These are phyloP conservation scores for Aspergillus spinulosporus DNA, from an alignment of 2,329 filamentous ascomycete genomes.

Conservation along the genomic window DNA sequence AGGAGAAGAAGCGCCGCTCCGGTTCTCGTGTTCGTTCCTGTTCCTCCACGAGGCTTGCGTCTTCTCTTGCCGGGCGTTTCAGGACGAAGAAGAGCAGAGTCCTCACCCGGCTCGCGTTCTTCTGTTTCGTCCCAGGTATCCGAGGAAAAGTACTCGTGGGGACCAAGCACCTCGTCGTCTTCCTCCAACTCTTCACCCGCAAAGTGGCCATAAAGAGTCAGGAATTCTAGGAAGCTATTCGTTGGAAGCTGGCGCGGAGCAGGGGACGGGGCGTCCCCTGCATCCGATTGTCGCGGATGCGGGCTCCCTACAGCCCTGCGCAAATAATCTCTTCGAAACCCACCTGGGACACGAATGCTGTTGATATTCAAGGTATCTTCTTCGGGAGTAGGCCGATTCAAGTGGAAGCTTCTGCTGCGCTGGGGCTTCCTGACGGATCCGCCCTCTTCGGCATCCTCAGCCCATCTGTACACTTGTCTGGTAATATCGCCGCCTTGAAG, in stretches of 20 bases:
- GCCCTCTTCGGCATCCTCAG: conserved; percentile 77
- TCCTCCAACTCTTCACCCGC: conserved; percentile 96
- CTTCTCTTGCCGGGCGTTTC: conserved; percentile 68
- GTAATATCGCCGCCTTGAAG: conserved; percentile 95
- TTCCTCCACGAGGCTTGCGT: conserved; percentile 71
- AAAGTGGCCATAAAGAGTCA: conserved; percentile 95
- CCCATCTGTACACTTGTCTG: conserved; percentile 93
- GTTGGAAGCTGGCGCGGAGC: conserved; percentile 70
- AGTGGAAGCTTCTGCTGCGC: conserved; percentile 84
- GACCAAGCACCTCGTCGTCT: conserved; percentile 83
- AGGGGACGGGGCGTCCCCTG: conserved; percentile 32
- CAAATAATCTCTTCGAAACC: conserved; percentile 87
- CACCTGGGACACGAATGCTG: conserved; percentile 88
- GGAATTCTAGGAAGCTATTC: conserved; percentile 90
- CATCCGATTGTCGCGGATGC: conserved; percentile 39
- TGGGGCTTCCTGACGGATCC: conserved; percentile 59
- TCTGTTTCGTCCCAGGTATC: conserved; percentile 62
- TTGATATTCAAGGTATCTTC: conserved; percentile 80
- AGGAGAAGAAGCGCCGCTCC: conserved; percentile 82
- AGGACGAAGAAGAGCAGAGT: conserved; percentile 74
- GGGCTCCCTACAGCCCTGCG: conserved; percentile 67
- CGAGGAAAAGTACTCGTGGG: conserved; percentile 89
- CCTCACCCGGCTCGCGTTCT: conserved; percentile 80
- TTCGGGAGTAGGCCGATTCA: conserved; percentile 74
- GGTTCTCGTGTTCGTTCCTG: conserved; percentile 73